Evolutionary conservation across 192 early-diverging fungal genomes (phyloP).

Genomic region (Allomyces arbusculus): DNA sequence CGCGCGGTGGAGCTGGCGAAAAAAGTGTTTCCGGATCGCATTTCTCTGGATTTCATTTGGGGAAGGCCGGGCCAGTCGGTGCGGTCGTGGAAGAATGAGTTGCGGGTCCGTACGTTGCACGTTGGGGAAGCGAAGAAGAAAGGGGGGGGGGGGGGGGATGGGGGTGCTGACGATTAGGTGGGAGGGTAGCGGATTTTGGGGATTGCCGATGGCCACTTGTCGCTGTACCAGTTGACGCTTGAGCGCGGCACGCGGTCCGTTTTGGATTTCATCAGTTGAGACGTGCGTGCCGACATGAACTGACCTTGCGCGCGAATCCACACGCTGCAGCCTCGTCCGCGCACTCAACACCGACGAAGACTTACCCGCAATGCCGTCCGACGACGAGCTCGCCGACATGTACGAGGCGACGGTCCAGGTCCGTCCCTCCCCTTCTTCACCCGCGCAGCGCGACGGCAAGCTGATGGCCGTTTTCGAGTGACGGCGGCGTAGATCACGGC

Average conservation of each 20-base stretch:
- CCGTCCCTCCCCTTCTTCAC: no score
- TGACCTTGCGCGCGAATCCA: background rate
- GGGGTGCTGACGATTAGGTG: no score
- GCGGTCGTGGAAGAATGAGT: slow-evolving; percentile 14
- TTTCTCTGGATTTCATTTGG: slow-evolving; percentile 30
- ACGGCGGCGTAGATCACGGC: slow-evolving; percentile 1
- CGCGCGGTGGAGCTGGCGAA: slow-evolving; percentile 12
- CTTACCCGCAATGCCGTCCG: slow-evolving; percentile 3
- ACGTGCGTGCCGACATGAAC: background rate
- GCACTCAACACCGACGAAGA: slow-evolving; percentile 10
- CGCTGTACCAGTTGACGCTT: slow-evolving; percentile 31
- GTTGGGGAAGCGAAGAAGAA: no score
- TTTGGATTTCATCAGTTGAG: background rate
- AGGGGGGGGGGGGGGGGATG: no score
- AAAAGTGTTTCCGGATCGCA: slow-evolving; percentile 12
- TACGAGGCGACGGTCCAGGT: slow-evolving; percentile 14
- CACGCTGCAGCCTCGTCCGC: slow-evolving; percentile 5
- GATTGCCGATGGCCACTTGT: slow-evolving; percentile 16
- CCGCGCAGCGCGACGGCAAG: no score
- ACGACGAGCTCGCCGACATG: slow-evolving; percentile 18
- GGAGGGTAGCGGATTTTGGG: background rate
- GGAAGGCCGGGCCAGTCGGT: slow-evolving; percentile 21
- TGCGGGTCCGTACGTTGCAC: background rate
- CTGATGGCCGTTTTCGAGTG: no score
- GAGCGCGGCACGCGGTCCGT: slow-evolving; percentile 24